phyloP scores from a whole-genome alignment of 2,329 filamentous ascomycete species.

The Cryphonectria radicalis region DNA sequence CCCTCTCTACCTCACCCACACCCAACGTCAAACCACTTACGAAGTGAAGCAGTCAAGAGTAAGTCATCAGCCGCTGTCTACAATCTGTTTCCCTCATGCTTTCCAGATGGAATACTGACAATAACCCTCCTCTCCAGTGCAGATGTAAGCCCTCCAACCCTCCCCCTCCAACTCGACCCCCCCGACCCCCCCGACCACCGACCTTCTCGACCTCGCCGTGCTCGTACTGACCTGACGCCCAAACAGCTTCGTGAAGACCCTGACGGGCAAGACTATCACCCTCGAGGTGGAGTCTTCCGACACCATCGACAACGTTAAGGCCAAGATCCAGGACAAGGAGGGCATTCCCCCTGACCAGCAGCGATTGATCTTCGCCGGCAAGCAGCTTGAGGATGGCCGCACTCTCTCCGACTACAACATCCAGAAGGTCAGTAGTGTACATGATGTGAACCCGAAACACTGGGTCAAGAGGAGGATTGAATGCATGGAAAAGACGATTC shows the following conservation, averaged over 20 bases:
- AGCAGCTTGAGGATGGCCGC: conserved; percentile 98
- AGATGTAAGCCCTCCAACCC: conserved; percentile 73
- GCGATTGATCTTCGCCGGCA: conserved; percentile 97
- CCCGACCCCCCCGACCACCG: conserved; percentile 12
- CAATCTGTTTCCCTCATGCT: conserved; percentile 9
- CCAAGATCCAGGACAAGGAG: conserved; percentile 99
- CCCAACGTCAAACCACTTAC: conserved; percentile 38
- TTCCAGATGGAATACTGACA: conserved; percentile 33
- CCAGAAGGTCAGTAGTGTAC: conserved; percentile 78
- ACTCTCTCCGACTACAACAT: conserved; percentile 99
- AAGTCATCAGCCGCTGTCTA: conserved; percentile 43
- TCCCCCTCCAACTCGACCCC: too few species aligned
- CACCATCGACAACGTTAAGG: conserved; percentile 99
- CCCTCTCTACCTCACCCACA: conserved; percentile 26
- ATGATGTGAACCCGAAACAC: not conserved
- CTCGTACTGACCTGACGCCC: conserved; percentile 31
- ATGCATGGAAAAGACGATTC: conserved; percentile 4
- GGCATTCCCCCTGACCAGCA: conserved; percentile 98
- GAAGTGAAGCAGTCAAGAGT: conserved; percentile 63
- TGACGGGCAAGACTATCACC: conserved; percentile 99
- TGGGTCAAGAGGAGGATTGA: conserved; percentile 11
- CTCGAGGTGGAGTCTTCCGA: conserved; percentile 98
- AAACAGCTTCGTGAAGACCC: conserved; percentile 98
- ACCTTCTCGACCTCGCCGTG: conserved; percentile 26
- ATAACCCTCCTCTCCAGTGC: conserved; percentile 63